These are phyloP conservation scores for Oryza australiensis DNA, from an alignment of 176 grass and related monocot species.

Conservation along the genomic window DNA sequence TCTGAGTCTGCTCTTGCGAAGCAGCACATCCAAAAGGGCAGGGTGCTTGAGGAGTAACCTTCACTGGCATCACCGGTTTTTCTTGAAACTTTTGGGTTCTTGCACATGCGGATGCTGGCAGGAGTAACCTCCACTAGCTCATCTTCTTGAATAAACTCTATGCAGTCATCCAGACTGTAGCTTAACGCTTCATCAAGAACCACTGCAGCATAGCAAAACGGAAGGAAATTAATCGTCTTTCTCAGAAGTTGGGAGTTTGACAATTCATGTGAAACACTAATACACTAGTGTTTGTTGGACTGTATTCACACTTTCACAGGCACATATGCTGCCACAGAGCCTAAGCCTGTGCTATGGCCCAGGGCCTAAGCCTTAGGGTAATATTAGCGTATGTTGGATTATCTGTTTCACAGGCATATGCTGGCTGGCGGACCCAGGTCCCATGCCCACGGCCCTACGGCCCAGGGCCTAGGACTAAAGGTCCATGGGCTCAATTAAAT, in stretches of 20 bases:
- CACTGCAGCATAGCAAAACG: constrained; percentile 57
- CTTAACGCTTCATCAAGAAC: constrained; percentile 80
- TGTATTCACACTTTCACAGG: too few species aligned
- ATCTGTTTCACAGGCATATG: too few species aligned
- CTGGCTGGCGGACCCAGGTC: too few species aligned
- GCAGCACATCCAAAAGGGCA: neutral
- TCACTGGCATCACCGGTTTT: constrained; percentile 9
- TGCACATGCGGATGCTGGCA: constrained; percentile 74
- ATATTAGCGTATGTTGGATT: too few species aligned
- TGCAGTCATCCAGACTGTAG: constrained; percentile 98
- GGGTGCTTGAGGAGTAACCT: neutral
- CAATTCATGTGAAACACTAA: neutral
- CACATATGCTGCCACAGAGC: too few species aligned
- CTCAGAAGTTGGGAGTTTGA: neutral
- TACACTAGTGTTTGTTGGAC: too few species aligned
- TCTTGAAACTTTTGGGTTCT: constrained; percentile 90
- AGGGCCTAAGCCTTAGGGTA: too few species aligned
- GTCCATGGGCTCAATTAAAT: neutral
- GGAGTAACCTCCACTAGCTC: constrained; percentile 94
- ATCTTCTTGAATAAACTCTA: constrained; percentile 97
- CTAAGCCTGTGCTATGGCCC: too few species aligned
- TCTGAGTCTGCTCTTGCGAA: neutral
- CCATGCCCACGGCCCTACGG: too few species aligned
- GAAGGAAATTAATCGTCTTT: constrained; percentile 12
- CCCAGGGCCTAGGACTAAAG: too few species aligned